Evolutionary conservation across 2,329 filamentous ascomycete genomes (phyloP).

Genomic region (Dactylonectria macrodidyma): DNA sequence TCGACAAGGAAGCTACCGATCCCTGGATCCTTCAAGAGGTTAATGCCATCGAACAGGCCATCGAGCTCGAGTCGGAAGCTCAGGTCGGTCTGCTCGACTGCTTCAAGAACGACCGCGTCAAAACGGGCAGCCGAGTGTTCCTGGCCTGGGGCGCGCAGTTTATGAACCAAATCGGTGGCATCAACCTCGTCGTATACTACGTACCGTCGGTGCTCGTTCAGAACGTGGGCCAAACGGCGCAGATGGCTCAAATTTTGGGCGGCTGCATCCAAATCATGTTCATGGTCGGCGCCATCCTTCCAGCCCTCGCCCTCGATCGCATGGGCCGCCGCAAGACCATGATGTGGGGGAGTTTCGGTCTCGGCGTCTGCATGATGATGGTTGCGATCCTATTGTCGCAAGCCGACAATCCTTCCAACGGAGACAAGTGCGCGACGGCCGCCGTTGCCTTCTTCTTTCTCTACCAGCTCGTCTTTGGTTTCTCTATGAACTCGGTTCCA

Average conservation of each 20-base stretch:
- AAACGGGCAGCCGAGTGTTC: conserved; percentile 35
- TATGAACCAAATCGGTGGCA: conserved; percentile 62
- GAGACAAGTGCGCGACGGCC: conserved; percentile 30
- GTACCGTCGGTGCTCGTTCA: conserved; percentile 49
- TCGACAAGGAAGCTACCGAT: conserved; percentile 55
- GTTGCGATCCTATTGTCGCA: conserved; percentile 40
- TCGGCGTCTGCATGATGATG: conserved; percentile 42
- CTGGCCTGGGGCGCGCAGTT: conserved; percentile 41
- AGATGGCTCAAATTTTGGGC: conserved; percentile 52
- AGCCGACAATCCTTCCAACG: conserved; percentile 28
- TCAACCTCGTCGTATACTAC: conserved; percentile 61
- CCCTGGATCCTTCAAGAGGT: conserved; percentile 53
- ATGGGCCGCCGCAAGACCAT: conserved; percentile 59
- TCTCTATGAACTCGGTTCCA: conserved; percentile 36
- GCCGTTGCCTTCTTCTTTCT: conserved; percentile 37
- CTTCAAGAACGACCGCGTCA: conserved; percentile 36
- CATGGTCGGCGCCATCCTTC: conserved; percentile 54
- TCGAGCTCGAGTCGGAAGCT: conserved; percentile 53
- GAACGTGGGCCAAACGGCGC: conserved; percentile 51
- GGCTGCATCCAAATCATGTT: conserved; percentile 58
- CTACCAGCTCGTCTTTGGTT: conserved; percentile 35
- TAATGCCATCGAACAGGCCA: conserved; percentile 57
- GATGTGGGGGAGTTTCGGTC: conserved; percentile 57
- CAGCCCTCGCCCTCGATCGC: conserved; percentile 52
- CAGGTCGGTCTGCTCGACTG: conserved; percentile 27